Conservation (phyloP, 768 basidiomycete genomes). For the Kondoa subrosea region DNA sequence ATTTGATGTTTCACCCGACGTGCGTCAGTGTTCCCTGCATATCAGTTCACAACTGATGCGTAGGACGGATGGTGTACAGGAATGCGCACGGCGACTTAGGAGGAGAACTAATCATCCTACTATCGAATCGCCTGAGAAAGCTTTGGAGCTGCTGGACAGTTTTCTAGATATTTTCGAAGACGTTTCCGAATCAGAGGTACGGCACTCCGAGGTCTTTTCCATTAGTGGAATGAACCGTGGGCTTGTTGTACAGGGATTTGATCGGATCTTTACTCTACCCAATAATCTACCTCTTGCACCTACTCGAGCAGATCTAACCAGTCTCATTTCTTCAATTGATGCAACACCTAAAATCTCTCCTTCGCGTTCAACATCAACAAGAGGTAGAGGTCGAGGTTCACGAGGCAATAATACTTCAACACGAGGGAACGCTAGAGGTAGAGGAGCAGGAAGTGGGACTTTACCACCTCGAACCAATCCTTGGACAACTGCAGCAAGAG, state of each 20-base stretch:
- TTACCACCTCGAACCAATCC: no score
- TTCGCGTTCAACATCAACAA: background rate
- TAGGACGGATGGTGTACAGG: conserved; percentile 3
- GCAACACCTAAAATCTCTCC: background rate
- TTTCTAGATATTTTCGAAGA: conserved; percentile 9
- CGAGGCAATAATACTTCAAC: background rate
- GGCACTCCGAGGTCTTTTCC: background rate
- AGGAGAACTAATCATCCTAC: conserved; percentile 13
- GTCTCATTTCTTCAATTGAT: background rate
- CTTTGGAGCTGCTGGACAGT: conserved; percentile 3
- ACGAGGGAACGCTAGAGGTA: background rate
- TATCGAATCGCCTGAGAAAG: conserved; percentile 16
- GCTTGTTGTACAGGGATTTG: conserved; percentile 12
- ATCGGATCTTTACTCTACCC: conserved; percentile 13
- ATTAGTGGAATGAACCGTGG: background rate
- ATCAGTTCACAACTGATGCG: background rate
- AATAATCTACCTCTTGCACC: conserved; percentile 8
- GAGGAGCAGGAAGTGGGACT: background rate
- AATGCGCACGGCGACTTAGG: conserved; percentile 10
- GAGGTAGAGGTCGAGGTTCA: conserved; percentile 1
- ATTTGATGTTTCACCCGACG: conserved; percentile 7
- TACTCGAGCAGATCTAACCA: no score
- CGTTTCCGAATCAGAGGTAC: conserved; percentile 8
- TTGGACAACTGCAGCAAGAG: no score
- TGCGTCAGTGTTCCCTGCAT: background rate